Base-by-base conservation (phyloP, 2,329 filamentous ascomycete genomes). In the Aspergillus fijiensis region DNA sequence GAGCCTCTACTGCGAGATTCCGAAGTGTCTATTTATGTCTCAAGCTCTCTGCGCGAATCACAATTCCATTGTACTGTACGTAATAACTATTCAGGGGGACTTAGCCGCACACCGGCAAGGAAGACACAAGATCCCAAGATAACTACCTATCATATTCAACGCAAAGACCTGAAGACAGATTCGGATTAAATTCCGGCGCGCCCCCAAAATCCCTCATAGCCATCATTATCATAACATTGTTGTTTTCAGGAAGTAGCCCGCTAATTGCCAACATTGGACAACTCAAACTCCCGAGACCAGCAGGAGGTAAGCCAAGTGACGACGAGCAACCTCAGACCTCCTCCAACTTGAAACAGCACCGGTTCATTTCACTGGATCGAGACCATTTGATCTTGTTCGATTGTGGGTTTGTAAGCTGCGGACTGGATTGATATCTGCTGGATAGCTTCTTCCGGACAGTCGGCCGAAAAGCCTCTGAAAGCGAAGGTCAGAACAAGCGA, bases 381-480 rank as follows among this genome's bases (percentile, higher is more conserved):
- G 53, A 95, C 84, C 27, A 88, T 77, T 70, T 89, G 80, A 71
- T 96, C 92, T 69, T 93, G 87, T 76, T 96, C 92, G 63, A 97
- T 86, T 31, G 82, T 74, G 1, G 87, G 86, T 55, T 85, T 79
- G 76, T 87, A 88, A 61, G 84, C 74, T 57, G 80, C 79, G 60
- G 87, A 86, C 77, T 85, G 81, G 1, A 85, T 79, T 67, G 88
- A 84, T 31, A 96, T 84, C 5, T 82, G 82, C 60, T 91, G 82
- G 58, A 96, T 81, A 21, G 87, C 84, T 68, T 87, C 86, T 60
- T 85, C 85, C 1, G 91, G 87, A 35, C 89, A 88, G 64, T 89
- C 86, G 55, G 89, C 89, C 33, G 91, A 86, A 73, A 96, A 95
- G 51, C 89, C 91, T 79, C 90, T 95, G 45, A 56, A 25, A 19